These are phyloP conservation scores for Tilletiopsis washingtonensis DNA, from an alignment of 1,284 basidiomycete genomes.

Conservation along the genomic window DNA sequence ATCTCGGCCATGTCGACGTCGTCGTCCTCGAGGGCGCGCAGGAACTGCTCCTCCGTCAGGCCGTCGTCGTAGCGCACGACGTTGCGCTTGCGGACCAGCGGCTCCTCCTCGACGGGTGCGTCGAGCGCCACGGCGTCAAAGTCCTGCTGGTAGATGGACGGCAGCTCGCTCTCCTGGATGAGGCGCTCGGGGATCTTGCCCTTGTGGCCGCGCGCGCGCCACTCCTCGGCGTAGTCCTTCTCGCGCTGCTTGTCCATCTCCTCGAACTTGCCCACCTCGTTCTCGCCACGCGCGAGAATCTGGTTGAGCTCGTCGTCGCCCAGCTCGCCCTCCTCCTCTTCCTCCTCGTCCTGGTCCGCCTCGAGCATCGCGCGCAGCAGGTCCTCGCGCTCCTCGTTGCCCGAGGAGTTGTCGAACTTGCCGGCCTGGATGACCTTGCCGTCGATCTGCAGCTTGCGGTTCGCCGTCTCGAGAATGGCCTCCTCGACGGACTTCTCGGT, in stretches of 20 bases:
- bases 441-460: conserved; percentile 96
- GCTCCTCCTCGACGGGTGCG: conserved; percentile 52
- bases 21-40: conserved; percentile 70
- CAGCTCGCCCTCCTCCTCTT: conserved; percentile 67
- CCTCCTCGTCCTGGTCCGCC: conserved; percentile 46
- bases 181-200: conserved; percentile 62
- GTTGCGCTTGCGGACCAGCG: conserved; percentile 75
- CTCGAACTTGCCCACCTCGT: conserved; percentile 70
- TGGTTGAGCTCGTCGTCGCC: conserved; percentile 97
- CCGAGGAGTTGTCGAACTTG: conserved; percentile 98
- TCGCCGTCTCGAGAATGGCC: conserved; percentile 87
- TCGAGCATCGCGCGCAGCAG: conserved; percentile 62
- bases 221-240: conserved; percentile 61
- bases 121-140: conserved; percentile 47
- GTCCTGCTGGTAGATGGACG: conserved; percentile 80
- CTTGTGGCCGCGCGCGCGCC: conserved; percentile 64
- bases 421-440: conserved; percentile 85
- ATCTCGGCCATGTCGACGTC: conserved; percentile 60
- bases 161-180: conserved; percentile 82
- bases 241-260: conserved; percentile 78
- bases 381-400: conserved; percentile 92
- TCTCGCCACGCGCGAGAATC: conserved; percentile 75
- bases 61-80: conserved; percentile 91
- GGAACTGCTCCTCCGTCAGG: conserved; percentile 78
- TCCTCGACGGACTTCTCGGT: conserved; percentile 98